A percentile compares a stretch with the other conserved stretches of the same genome.
Evolutionary conservation across 768 basidiomycete genomes (phyloP).

Genomic region (Kwoniella dejecticola): DNA sequence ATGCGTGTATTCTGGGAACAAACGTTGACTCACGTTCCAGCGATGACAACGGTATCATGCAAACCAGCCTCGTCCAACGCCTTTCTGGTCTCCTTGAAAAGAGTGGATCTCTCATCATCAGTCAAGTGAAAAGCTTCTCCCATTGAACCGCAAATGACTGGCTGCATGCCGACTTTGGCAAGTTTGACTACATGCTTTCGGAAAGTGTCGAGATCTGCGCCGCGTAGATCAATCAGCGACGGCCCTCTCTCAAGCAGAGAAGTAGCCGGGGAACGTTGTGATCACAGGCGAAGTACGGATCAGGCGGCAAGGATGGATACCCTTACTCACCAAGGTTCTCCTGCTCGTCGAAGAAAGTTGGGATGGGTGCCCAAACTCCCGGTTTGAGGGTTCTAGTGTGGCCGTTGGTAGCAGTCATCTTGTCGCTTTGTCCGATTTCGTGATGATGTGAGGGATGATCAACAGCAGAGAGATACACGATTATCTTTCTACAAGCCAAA

Average conservation of each 20-base stretch:
- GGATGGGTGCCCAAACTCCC: slow-evolving; percentile 83
- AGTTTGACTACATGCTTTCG: slow-evolving; percentile 67
- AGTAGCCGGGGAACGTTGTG: no score
- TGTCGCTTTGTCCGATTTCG: slow-evolving; percentile 3
- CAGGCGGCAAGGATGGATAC: neutral
- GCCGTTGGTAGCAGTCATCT: slow-evolving; percentile 32
- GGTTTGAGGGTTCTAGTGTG: slow-evolving; percentile 64
- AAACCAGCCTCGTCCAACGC: slow-evolving; percentile 71
- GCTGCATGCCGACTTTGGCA: slow-evolving; percentile 69
- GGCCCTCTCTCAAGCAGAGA: no score
- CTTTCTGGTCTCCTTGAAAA: slow-evolving; percentile 69
- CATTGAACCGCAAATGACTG: slow-evolving; percentile 78
- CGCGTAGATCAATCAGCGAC: no score
- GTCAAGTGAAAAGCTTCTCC: slow-evolving; percentile 78
- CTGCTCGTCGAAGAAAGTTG: slow-evolving; percentile 75
- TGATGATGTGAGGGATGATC: neutral
- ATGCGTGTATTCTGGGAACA: no score
- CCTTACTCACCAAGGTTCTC: slow-evolving; percentile 75
- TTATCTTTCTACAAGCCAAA: no score
- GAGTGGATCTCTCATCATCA: slow-evolving; percentile 65
- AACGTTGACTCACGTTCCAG: slow-evolving; percentile 69
- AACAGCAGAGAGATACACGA: neutral
- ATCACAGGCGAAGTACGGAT: neutral
- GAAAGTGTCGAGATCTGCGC: slow-evolving; percentile 71
- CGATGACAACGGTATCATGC: slow-evolving; percentile 67